A percentile compares a stretch with the other conserved stretches of the same genome.
These are phyloP conservation scores for Ustilago trichophora DNA, from an alignment of 1,284 basidiomycete species.

Conservation along the genomic window DNA sequence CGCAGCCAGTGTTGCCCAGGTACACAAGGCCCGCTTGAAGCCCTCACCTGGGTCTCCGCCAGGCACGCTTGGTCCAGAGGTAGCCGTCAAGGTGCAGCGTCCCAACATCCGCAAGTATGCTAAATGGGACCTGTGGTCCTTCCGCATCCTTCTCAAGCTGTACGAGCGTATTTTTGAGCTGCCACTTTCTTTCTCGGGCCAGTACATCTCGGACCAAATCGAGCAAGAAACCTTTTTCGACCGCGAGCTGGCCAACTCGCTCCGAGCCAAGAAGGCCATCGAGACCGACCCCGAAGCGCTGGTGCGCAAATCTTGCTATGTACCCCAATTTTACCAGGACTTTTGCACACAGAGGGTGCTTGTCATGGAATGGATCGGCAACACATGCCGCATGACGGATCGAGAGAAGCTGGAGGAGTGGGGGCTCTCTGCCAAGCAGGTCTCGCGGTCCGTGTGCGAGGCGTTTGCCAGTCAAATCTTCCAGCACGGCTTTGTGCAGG, in stretches of 20 bases:
- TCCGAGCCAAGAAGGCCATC: constrained; percentile 45
- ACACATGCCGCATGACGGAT: constrained; percentile 57
- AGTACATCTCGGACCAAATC: constrained; percentile 60
- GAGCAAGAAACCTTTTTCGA: constrained; percentile 58
- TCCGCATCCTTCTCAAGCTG: constrained; percentile 51
- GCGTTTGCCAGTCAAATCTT: constrained; percentile 61
- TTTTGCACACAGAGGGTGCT: constrained; percentile 47
- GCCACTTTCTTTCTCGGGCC: constrained; percentile 48
- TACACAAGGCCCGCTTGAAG: constrained; percentile 53
- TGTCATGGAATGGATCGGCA: constrained; percentile 58
- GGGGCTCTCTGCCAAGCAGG: constrained; percentile 51
- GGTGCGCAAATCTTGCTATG: constrained; percentile 53
- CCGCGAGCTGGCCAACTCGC: constrained; percentile 47
- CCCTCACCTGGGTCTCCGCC: constrained; percentile 7
- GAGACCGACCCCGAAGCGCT: constrained; percentile 43
- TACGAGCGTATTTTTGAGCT: constrained; percentile 60
- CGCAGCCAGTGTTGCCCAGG: constrained; percentile 58
- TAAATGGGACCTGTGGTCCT: constrained; percentile 56
- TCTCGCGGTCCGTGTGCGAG: constrained; percentile 53
- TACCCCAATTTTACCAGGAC: constrained; percentile 51
- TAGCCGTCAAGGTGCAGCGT: constrained; percentile 61
- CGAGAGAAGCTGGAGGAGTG: constrained; percentile 44
- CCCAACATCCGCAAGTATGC: constrained; percentile 58
- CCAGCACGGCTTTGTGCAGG: constrained; percentile 60
- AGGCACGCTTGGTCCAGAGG: constrained; percentile 35